Percentiles rank a stretch among this genome's conserved stretches.
phyloP scores from a whole-genome alignment of 148 eudicot species.

The Rhododendron ferrugineum region DNA sequence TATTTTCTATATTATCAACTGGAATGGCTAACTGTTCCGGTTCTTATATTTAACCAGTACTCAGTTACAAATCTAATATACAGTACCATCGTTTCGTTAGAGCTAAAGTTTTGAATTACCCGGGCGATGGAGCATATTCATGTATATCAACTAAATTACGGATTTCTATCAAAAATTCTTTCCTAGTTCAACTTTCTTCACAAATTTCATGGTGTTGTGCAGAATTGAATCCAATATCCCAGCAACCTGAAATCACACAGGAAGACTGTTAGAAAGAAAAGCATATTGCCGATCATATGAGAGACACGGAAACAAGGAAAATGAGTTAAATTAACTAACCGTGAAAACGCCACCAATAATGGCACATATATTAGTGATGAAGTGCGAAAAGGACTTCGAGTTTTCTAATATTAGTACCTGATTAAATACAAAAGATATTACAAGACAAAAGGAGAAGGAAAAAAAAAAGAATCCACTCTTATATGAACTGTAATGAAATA shows the following conservation, averaged over 20 bases:
- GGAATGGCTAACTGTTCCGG: background rate
- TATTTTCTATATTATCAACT: background rate
- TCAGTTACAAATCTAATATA: background rate
- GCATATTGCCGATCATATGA: background rate
- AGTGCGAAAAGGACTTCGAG: constrained; percentile 75
- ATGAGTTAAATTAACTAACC: constrained; percentile 34
- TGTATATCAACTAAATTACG: background rate
- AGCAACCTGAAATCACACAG: constrained; percentile 64
- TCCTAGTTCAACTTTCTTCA: constrained; percentile 88
- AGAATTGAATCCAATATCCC: constrained; percentile 88
- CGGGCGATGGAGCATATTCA: background rate
- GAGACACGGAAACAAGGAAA: background rate
- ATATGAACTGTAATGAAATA: background rate
- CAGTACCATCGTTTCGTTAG: background rate
- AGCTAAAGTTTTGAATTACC: background rate
- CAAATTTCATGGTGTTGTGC: constrained; percentile 64
- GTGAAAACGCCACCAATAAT: constrained; percentile 96
- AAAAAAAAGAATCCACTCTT: background rate
- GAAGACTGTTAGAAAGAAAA: background rate
- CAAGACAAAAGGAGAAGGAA: background rate
- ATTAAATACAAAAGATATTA: constrained; percentile 8
- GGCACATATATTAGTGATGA: constrained; percentile 85
- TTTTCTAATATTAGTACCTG: constrained; percentile 72
- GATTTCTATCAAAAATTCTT: constrained; percentile 53
- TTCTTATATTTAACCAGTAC: background rate